Evolutionary conservation across 2,329 filamentous ascomycete species (phyloP).

Genomic region (Fusarium bulbicola): DNA sequence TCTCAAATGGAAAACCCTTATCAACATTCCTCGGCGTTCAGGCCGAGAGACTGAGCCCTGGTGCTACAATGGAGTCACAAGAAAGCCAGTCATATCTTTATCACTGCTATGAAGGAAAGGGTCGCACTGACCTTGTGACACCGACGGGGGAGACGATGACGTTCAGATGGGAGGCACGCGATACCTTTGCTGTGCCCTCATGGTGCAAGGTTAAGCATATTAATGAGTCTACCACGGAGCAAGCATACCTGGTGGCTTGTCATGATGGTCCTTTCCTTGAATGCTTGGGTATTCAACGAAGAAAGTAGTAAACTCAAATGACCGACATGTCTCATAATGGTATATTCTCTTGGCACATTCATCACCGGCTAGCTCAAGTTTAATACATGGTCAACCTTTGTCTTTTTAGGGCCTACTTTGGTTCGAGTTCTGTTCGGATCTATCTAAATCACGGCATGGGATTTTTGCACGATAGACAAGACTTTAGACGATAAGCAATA

Average conservation of each 20-base stretch:
- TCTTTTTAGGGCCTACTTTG: not conserved
- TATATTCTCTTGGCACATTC: not conserved
- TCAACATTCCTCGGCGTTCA: conserved; percentile 58
- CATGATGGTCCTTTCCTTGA: conserved; percentile 49
- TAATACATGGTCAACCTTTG: fast-evolving
- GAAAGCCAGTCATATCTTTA: conserved; percentile 63
- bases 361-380: not conserved
- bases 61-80: conserved; percentile 46
- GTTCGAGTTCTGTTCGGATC: too few relatives aligned
- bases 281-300: conserved; percentile 9
- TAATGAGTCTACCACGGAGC: conserved; percentile 41
- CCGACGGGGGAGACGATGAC: conserved; percentile 44
- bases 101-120: conserved; percentile 60
- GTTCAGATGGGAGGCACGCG: conserved; percentile 56
- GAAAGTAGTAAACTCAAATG: not conserved
- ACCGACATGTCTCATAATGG: fast-evolving
- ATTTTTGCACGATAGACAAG: too few relatives aligned
- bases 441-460: not conserved
- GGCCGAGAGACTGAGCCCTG: conserved; percentile 57
- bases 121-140: conserved; percentile 52
- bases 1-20: conserved; percentile 44
- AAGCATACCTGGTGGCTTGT: conserved; percentile 48
- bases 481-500: fast-evolving
- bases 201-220: conserved; percentile 61
- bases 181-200: conserved; percentile 63